Base-by-base conservation (phyloP, 2,329 filamentous ascomycete species). In the Ceratocystis ficicola region DNA sequence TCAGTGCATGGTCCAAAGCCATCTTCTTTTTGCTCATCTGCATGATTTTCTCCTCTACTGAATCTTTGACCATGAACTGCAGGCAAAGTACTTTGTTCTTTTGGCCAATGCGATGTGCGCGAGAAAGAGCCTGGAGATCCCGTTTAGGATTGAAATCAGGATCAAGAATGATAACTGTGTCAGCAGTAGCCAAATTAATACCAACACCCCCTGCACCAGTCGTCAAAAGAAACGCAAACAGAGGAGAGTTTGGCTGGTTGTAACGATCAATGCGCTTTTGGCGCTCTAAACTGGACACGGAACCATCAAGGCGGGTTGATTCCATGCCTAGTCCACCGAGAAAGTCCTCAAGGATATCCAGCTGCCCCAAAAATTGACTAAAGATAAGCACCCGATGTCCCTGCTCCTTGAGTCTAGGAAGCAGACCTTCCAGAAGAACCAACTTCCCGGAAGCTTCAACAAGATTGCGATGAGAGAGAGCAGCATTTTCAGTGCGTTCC, bases 111-210 rank as follows among this genome's bases (percentile, higher is more conserved):
- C 94, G 87, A 75, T 99, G 94, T 20, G 93, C 94, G 69, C 95
- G 86, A 36, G 93, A 95, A 36, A 99, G 81, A 0, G 94, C 94
- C 74, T 99, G 94, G 50, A 99, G 88, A 72, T 99, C 95, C 75
- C 99, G 94, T 72, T 99, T 94, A 0, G 94, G 94, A 69, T 99
- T 99, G 79, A 95, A 97, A 73, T 99, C 94, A 0, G 90, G 90
- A 71, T 99, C 92, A 70, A 97, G 85, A 70, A 99, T 96, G 69
- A 99, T 96, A 68, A 99, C 95, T 0, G 94, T 99, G 72, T 99
- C 94, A 2, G 94, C 94, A 6, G 92, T 96, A 0, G 94, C 94
- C 65, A 99, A 81, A 73, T 99, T 99, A 78, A 99, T 99, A 17
- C 94, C 95, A 0, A 99, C 93, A 71, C 95, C 94, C 65, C 94